Conservation (phyloP, 768 basidiomycete species). For the Porpolomopsis calyptriformis region DNA sequence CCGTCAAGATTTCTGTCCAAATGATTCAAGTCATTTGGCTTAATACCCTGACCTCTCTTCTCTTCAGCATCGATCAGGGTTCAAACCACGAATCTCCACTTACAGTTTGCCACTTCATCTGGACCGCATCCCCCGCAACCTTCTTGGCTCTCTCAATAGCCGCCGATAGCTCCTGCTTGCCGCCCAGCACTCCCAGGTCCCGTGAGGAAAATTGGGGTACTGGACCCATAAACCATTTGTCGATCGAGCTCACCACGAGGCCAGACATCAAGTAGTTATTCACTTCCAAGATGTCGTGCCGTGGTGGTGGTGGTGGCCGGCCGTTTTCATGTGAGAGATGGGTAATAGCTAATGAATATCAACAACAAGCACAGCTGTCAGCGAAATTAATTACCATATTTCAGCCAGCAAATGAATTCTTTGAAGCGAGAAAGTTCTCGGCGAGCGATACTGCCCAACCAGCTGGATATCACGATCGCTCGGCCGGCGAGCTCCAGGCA, state of each 20-base stretch:
- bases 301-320: conserved; percentile 36
- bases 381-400: conserved; percentile 41
- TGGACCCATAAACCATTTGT: conserved; percentile 71
- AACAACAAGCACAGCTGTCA: background rate
- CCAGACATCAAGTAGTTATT: conserved; percentile 71
- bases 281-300: conserved; percentile 71
- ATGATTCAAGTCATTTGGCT: conserved; percentile 41
- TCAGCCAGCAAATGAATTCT: conserved; percentile 71
- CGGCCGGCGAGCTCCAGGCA: conserved; percentile 44
- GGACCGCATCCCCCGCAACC: conserved; percentile 36
- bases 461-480: conserved; percentile 53
- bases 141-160: conserved; percentile 39
- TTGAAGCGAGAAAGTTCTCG: conserved; percentile 63
- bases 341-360: conserved; percentile 27
- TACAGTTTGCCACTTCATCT: conserved; percentile 44
- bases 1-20: conserved; percentile 61
- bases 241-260: conserved; percentile 56
- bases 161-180: conserved; percentile 25
- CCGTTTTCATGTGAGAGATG: conserved; percentile 44
- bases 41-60: conserved; percentile 31
- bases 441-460: conserved; percentile 58
- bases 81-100: conserved; percentile 16
- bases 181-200: conserved; percentile 38
- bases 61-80: conserved; percentile 16
- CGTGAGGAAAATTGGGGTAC: conserved; percentile 38